Evolutionary conservation across 2,329 filamentous ascomycete genomes (phyloP).

Genomic region (Neonectria punicea): DNA sequence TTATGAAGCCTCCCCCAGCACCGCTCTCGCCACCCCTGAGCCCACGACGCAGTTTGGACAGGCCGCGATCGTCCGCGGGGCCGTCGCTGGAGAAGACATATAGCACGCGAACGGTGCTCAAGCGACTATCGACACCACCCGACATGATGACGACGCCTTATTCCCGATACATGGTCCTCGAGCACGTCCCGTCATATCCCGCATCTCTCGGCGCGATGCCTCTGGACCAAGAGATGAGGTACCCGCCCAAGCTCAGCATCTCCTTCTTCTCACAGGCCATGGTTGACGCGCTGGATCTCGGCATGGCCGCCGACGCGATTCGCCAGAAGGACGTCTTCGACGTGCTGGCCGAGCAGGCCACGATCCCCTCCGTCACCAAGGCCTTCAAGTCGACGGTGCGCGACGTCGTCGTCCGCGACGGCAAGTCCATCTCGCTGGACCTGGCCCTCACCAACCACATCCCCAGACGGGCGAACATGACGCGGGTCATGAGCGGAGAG

Average conservation of each 20-base stretch:
- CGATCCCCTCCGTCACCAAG: slow-evolving; percentile 55
- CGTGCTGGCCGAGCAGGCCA: slow-evolving; percentile 60
- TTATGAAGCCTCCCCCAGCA: slow-evolving; percentile 41
- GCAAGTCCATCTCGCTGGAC: slow-evolving; percentile 49
- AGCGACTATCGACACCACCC: slow-evolving; percentile 32
- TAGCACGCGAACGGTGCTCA: slow-evolving; percentile 41
- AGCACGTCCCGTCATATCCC: slow-evolving; percentile 41
- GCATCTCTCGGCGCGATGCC: slow-evolving; percentile 38
- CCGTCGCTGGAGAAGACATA: slow-evolving; percentile 39
- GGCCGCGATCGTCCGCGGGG: slow-evolving; percentile 39
- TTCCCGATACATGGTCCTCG: slow-evolving; percentile 47
- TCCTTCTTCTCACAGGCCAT: slow-evolving; percentile 59
- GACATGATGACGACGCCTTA: slow-evolving; percentile 42
- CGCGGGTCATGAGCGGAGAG: slow-evolving; percentile 30
- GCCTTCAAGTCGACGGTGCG: slow-evolving; percentile 57
- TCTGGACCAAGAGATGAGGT: slow-evolving; percentile 42
- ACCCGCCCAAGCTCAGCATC: slow-evolving; percentile 51
- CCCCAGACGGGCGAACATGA: slow-evolving; percentile 38
- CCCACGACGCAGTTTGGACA: slow-evolving; percentile 40
- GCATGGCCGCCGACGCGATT: slow-evolving; percentile 48
- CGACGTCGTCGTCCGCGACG: slow-evolving; percentile 50
- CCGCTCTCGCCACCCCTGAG: slow-evolving; percentile 40
- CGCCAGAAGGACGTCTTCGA: slow-evolving; percentile 64
- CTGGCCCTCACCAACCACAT: slow-evolving; percentile 43
- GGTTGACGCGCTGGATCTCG: slow-evolving; percentile 58